Evolutionary conservation across 805 yeast species (phyloP), one percentile per base, ranked within the genome.

Genomic region (Cyberlindnera saturnus): DNA sequence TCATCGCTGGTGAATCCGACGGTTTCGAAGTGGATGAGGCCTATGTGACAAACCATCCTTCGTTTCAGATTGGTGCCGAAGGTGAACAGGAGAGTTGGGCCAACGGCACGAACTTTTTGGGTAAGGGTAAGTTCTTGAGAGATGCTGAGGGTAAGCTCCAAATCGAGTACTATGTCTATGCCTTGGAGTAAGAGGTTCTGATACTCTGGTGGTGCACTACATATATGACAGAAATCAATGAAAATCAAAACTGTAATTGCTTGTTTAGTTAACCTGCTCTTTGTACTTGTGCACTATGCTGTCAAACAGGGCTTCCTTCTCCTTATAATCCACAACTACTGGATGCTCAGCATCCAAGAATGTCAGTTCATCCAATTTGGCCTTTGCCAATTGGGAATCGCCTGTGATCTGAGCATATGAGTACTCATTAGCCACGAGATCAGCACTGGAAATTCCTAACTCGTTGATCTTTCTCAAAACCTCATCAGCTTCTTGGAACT

Each of bases 401-500:
- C 82, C 82, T 38, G 72, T 71, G 51, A 83, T 69, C 42, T 79
- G 75, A 42, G 79, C 74, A 41, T 75, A 73, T 3, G 88, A 73
- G 46, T 86, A 77, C 57, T 80, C 73, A 59, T 83, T 80, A 38
- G 88, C 85, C 34, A 82, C 52, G 33, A 78, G 67, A 57, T 79
- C 79, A 5, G 65, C 65, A 47, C 63, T 64, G 10, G 64, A 52
- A 15, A 60, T 69, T n/a, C 76, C 71, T 30, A 68, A 56, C 34
- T 72, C 66, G 28, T 65, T 65, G 11, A 45, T 37, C 34, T 32
- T 44, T 34, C 36, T 44, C 42, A 84, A 65, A 32, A 81, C 69
- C 48, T 86, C 86, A 46, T 75, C 74, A 9, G 96, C 90, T 65
- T 91, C 97, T 3, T 90, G 91, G 43, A 78, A 69, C 57, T 90